These are phyloP conservation scores for Poteriospumella lacustris DNA, from an alignment of 108 stramenopile genomes.

Conservation along the genomic window DNA sequence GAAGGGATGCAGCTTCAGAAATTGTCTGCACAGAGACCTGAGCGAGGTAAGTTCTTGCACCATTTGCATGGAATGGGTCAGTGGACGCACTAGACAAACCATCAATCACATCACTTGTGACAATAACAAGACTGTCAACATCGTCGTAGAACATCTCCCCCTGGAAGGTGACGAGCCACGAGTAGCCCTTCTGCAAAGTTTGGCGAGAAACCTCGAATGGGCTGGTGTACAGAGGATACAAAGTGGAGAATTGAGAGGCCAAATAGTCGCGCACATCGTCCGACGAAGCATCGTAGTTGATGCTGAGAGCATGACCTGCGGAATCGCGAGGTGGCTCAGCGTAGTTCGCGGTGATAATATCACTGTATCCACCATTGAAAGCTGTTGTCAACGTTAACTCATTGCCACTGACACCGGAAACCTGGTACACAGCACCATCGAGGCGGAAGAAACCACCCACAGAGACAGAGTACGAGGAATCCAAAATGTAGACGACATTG, in stretches of 20 bases:
- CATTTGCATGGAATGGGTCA: neutral
- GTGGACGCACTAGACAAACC: neutral
- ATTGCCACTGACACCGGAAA: neutral
- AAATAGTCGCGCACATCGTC: neutral
- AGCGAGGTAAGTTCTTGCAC: neutral
- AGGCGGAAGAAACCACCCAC: constrained; percentile 6
- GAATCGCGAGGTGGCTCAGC: neutral
- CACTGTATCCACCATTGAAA: constrained; percentile 18
- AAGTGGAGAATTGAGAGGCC: neutral
- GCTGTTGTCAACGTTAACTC: neutral
- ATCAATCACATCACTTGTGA: neutral
- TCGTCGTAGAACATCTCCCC: constrained; percentile 25
- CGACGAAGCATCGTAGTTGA: constrained; percentile 14
- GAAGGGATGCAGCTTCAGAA: neutral
- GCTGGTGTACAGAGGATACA: constrained; percentile 13
- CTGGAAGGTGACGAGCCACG: constrained; percentile 18
- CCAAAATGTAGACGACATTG: neutral
- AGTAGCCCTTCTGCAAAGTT: neutral
- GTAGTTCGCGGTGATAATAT: neutral
- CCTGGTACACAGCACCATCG: constrained; percentile 1
- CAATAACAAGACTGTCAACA: constrained; percentile 22
- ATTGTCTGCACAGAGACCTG: neutral
- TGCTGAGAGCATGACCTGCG: neutral
- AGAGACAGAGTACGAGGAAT: neutral
- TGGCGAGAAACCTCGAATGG: neutral